These are phyloP conservation scores for Pholiota microspora DNA, from an alignment of 768 basidiomycete species.

Conservation along the genomic window DNA sequence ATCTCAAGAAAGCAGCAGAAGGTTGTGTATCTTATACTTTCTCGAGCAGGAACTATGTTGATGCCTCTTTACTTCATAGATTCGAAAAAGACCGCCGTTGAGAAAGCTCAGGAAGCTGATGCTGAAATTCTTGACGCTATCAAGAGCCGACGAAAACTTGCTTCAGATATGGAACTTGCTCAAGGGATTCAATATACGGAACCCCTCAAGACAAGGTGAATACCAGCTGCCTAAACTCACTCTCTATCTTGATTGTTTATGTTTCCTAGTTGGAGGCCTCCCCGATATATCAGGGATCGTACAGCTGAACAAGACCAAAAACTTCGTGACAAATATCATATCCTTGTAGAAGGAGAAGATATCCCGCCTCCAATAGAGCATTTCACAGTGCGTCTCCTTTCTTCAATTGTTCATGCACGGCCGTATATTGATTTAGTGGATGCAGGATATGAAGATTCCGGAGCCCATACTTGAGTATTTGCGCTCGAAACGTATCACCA, in stretches of 20 bases:
- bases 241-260: not conserved
- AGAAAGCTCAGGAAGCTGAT: slow-evolving; percentile 86
- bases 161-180: slow-evolving; percentile 90
- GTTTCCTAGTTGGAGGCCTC: slow-evolving; percentile 84
- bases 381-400: slow-evolving; percentile 56
- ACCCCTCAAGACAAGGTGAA: slow-evolving; percentile 75
- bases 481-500: slow-evolving; percentile 78
- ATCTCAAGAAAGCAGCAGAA: slow-evolving; percentile 76
- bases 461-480: slow-evolving; percentile 79
- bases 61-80: slow-evolving; percentile 38
- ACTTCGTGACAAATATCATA: slow-evolving; percentile 89
- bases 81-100: slow-evolving; percentile 82
- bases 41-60: not conserved
- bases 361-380: slow-evolving; percentile 91
- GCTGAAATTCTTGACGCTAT: slow-evolving; percentile 91
- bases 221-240: not conserved
- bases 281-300: slow-evolving; percentile 74
- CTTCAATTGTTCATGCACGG: slow-evolving; percentile 1
- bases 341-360: slow-evolving; percentile 91
- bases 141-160: slow-evolving; percentile 85
- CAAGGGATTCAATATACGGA: slow-evolving; percentile 92
- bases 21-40: slow-evolving; percentile 42
- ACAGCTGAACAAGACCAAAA: slow-evolving; percentile 66
- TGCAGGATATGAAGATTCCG: slow-evolving; percentile 99
- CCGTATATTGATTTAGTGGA: too few relatives aligned